phyloP scores from a whole-genome alignment of 176 grass and related monocot species.

The Raddia guianensis region DNA sequence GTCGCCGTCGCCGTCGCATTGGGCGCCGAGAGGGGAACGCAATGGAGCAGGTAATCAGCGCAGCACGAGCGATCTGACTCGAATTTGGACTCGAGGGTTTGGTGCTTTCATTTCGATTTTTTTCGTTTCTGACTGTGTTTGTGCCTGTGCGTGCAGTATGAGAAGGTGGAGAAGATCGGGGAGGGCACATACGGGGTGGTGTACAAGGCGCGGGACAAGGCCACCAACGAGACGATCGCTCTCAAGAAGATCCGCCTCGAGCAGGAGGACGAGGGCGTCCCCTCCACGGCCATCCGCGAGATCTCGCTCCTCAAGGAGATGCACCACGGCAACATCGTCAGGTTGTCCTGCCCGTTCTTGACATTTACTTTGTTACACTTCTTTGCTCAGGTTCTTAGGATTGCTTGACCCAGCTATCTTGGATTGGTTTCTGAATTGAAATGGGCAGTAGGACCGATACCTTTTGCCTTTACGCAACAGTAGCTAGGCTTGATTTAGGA shows the following conservation, averaged over 20 bases:
- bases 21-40: neutral
- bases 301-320: constrained; percentile 98
- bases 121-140: neutral
- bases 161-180: constrained; percentile 97
- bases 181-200: constrained; percentile 97
- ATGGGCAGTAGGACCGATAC: neutral
- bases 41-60: constrained; percentile 83
- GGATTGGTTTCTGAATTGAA: constrained; percentile 5
- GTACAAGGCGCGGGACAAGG: constrained; percentile 81
- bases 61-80: neutral
- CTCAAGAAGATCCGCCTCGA: constrained; percentile 98
- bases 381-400: neutral
- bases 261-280: constrained; percentile 94
- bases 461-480: constrained; percentile 40
- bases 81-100: neutral
- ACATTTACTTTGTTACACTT: neutral
- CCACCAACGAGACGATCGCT: constrained; percentile 89
- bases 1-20: constrained; percentile 22
- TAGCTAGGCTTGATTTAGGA: constrained; percentile 24
- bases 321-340: constrained; percentile 93
- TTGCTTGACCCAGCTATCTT: neutral
- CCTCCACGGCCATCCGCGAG: constrained; percentile 93
- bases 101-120: neutral
- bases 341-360: constrained; percentile 23
- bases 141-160: constrained; percentile 55